phyloP scores from a whole-genome alignment of 2,329 filamentous ascomycete species.

The Aspergillus neotritici region DNA sequence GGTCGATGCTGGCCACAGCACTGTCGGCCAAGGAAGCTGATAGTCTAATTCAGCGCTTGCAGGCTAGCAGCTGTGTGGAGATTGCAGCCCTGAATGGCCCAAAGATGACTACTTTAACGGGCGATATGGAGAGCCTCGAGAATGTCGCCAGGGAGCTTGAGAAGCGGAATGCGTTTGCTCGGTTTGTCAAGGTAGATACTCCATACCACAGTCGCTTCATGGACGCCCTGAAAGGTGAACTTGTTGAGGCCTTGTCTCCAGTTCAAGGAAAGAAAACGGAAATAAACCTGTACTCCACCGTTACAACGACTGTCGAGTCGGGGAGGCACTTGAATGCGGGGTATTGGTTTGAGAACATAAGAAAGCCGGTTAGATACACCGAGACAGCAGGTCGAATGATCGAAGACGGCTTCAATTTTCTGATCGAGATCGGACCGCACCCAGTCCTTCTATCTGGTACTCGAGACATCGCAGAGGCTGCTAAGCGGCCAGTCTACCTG shows the following conservation, averaged over 20 bases:
- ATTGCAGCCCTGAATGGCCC: background rate
- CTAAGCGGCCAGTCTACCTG: background rate
- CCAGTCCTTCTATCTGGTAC: background rate
- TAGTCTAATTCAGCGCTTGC: background rate
- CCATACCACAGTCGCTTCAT: background rate
- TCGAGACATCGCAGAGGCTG: background rate
- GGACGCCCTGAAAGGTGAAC: background rate
- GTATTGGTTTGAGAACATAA: background rate
- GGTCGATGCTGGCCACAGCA: background rate
- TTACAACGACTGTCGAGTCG: background rate
- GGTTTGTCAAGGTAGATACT: background rate
- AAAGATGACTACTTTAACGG: background rate
- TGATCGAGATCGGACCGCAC: background rate
- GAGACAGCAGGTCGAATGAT: background rate
- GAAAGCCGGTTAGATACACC: background rate
- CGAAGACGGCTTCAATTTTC: background rate
- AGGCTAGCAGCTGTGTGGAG: background rate
- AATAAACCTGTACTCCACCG: background rate
- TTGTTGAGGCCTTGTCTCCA: background rate
- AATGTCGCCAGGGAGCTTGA: background rate
- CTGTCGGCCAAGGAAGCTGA: background rate
- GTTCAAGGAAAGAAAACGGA: background rate
- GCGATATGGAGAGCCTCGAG: background rate
- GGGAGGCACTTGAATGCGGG: background rate
- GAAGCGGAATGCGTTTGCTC: background rate